These are phyloP conservation scores for Vigna reflexopilosa DNA, from an alignment of 306 rosid genomes.

Conservation along the genomic window DNA sequence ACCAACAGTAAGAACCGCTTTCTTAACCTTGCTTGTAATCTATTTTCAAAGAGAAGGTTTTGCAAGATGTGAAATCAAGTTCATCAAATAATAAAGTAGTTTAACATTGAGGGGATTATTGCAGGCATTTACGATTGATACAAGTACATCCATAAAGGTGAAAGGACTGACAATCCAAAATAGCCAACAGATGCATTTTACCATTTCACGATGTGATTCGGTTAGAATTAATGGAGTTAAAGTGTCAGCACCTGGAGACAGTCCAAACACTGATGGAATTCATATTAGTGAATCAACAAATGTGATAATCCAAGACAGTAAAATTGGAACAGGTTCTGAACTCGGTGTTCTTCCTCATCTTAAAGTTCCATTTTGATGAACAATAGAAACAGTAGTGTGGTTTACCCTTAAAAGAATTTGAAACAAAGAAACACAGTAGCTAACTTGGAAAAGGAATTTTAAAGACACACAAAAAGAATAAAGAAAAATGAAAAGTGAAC, in stretches of 20 bases:
- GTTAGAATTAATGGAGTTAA: constrained; percentile 70
- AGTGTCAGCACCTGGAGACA: constrained; percentile 86
- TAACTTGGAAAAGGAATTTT: neutral
- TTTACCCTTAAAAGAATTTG: constrained; percentile 10
- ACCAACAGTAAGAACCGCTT: constrained; percentile 79
- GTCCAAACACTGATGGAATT: constrained; percentile 97
- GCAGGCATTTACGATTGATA: constrained; percentile 93
- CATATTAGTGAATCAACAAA: constrained; percentile 90
- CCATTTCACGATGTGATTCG: constrained; percentile 66
- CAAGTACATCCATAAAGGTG: constrained; percentile 72
- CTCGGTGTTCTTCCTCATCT: neutral
- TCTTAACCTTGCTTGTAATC: constrained; percentile 16
- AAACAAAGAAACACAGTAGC: constrained; percentile 6
- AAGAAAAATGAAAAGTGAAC: neutral
- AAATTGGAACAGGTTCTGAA: constrained; percentile 89
- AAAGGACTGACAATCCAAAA: constrained; percentile 85
- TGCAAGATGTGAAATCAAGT: constrained; percentile 35
- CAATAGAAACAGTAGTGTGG: neutral
- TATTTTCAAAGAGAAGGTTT: constrained; percentile 2
- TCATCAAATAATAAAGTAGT: constrained; percentile 21
- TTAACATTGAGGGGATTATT: constrained; percentile 43
- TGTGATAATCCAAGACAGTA: constrained; percentile 79
- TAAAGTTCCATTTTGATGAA: constrained; percentile 3
- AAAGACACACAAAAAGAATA: neutral
- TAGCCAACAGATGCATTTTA: constrained; percentile 93